These are phyloP conservation scores for Boletus sp. DNA, from an alignment of 768 basidiomycete genomes.

Conservation along the genomic window DNA sequence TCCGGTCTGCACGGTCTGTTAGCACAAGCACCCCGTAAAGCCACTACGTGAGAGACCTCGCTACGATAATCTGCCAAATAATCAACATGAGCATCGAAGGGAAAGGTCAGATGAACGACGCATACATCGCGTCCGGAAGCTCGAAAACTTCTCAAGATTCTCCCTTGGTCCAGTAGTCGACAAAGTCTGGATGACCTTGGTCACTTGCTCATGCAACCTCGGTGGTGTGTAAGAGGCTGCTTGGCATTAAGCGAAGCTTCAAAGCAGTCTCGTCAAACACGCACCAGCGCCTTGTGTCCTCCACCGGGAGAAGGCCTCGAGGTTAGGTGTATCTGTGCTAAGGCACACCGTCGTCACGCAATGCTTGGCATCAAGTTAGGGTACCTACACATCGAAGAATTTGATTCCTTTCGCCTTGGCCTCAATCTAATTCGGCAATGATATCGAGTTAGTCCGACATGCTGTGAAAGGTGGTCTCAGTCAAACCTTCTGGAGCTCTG, in stretches of 20 bases:
- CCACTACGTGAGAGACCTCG: slow-evolving; percentile 44
- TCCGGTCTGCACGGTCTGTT: slow-evolving; percentile 51
- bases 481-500: slow-evolving; percentile 83
- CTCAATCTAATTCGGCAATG: slow-evolving; percentile 49
- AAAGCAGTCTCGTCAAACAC: slow-evolving; percentile 10
- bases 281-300: slow-evolving; percentile 38
- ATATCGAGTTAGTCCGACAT: background rate
- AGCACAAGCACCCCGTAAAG: slow-evolving; percentile 9
- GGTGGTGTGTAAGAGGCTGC: slow-evolving; percentile 56
- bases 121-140: slow-evolving; percentile 73
- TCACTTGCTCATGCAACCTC: slow-evolving; percentile 57
- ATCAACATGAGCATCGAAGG: background rate
- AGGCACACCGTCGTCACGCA: slow-evolving; percentile 3
- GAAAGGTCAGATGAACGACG: slow-evolving; percentile 9
- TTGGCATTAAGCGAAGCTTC: background rate
- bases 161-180: slow-evolving; percentile 61
- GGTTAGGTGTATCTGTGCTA: slow-evolving; percentile 73
- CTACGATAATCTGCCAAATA: slow-evolving; percentile 63
- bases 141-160: slow-evolving; percentile 63
- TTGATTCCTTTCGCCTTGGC: slow-evolving; percentile 73
- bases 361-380: background rate
- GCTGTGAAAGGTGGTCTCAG: no score
- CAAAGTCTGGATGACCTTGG: slow-evolving; percentile 60
- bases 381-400: slow-evolving; percentile 81
- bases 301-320: slow-evolving; percentile 43